Conservation (phyloP, 2,329 filamentous ascomycete species). For the Amauroascus niger region DNA sequence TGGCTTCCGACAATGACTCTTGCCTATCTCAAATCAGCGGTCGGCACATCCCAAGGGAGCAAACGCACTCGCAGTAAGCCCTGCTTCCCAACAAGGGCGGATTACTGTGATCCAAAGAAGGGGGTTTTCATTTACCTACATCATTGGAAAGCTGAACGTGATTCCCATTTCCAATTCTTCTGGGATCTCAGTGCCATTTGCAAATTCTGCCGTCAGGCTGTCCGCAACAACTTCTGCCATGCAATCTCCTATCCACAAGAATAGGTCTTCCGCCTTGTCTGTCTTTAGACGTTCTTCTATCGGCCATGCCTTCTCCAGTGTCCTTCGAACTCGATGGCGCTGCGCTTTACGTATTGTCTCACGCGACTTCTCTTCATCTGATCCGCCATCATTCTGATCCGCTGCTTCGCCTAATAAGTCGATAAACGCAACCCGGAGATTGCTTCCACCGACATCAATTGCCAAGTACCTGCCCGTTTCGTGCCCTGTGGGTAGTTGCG, state of each 20-base stretch:
- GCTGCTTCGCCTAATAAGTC: slow-evolving; percentile 41
- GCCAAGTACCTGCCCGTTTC: slow-evolving; percentile 48
- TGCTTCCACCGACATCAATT: slow-evolving; percentile 50
- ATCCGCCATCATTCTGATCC: slow-evolving; percentile 25
- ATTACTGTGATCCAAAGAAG: neutral
- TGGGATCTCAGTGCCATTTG: slow-evolving; percentile 30
- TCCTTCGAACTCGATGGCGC: slow-evolving; percentile 39
- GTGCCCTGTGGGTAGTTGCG: slow-evolving; percentile 40
- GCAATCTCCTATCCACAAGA: slow-evolving; percentile 70
- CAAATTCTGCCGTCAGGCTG: slow-evolving; percentile 34
- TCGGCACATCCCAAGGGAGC: neutral
- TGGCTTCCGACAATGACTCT: slow-evolving; percentile 46
- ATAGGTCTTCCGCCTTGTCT: slow-evolving; percentile 64
- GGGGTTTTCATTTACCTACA: slow-evolving; percentile 27
- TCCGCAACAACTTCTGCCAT: slow-evolving; percentile 63
- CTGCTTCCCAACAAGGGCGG: neutral
- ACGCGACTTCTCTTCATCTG: slow-evolving; percentile 25
- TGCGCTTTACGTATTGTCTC: slow-evolving; percentile 40
- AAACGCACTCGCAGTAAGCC: neutral
- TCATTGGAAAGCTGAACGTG: slow-evolving; percentile 43
- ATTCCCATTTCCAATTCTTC: slow-evolving; percentile 42
- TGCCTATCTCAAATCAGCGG: slow-evolving; percentile 30
- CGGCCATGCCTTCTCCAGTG: slow-evolving; percentile 44
- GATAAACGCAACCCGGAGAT: slow-evolving; percentile 48
- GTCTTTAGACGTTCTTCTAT: slow-evolving; percentile 48